Evolutionary conservation across 495 filamentous ascomycete species (phyloP), one percentile per base, ranked within the genome.

Genomic region (Xylaria sp.): DNA sequence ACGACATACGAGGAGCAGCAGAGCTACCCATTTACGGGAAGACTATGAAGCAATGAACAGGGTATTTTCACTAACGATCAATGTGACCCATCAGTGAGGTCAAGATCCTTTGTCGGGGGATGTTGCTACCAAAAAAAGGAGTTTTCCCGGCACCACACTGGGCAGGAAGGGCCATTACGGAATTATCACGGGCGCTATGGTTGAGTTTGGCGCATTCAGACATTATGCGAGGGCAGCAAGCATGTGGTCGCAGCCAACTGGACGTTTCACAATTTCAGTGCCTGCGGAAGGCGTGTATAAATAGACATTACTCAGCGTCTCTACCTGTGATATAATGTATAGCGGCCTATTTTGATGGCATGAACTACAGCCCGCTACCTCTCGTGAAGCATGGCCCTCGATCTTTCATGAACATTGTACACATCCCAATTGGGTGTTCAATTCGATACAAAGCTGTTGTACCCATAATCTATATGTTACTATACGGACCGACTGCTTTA

Each of bases 281-380:
- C 33, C 6, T 8, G 19, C 26, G 7, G 44, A 12, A 41, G 14
- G 48, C 19, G 17, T 67, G 64, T 52, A 55, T 19, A 43, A 53
- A 33, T 41, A 52, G 12, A 41, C 12, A 55, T 55, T 14, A 29
- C 43, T 37, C 40, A 46, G 65, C 65, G 52, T 44, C 53, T 43
- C 21, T 41, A 40, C 14, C 14, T 31, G 29, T 59, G 57, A n/a
- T n/a, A 68, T 68, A 46, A 68, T 68, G 26, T 35, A 58, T 58
- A 68, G 35, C 37, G 40, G 50, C 65, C 48, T 12, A 21, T 29
- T 11, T 66, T 53, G 44, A 35, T 55, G 33, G 48, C 48, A 67
- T 55, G 17, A 40, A 59, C 29, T 12, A 21, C 21, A 2, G 37
- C 21, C 21, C 31, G 15, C 33, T 37, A 12, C 57, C 2, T 37